These are phyloP conservation scores for Podila minutissima DNA, from an alignment of 192 early-diverging fungal species.

Conservation along the genomic window DNA sequence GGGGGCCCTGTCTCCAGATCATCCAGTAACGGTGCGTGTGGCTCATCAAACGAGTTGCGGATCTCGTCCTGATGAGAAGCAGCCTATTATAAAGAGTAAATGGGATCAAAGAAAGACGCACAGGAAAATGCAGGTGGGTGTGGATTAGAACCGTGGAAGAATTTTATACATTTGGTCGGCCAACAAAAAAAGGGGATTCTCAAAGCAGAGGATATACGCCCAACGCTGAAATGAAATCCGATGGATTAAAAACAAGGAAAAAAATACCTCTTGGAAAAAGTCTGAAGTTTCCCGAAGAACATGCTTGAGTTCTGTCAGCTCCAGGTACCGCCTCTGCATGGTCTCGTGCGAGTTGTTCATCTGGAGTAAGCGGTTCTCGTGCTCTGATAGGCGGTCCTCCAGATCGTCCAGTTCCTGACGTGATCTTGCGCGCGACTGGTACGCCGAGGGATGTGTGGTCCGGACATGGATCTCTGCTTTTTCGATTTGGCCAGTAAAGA, in stretches of 20 bases:
- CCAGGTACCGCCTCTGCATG: slow-evolving; percentile 88
- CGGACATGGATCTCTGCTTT: slow-evolving; percentile 76
- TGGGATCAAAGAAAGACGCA: no score
- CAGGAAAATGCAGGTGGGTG: no score
- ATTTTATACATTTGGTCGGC: no score
- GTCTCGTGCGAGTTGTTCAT: slow-evolving; percentile 90
- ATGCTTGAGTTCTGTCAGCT: slow-evolving; percentile 90
- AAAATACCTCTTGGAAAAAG: slow-evolving; percentile 80
- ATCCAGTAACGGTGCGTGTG: slow-evolving; percentile 66
- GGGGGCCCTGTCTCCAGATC: slow-evolving; percentile 60
- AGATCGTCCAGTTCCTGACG: slow-evolving; percentile 96
- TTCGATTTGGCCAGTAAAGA: slow-evolving; percentile 82
- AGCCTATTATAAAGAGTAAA: slow-evolving; percentile 29
- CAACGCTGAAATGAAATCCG: no score
- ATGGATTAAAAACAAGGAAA: no score
- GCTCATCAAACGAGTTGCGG: slow-evolving; percentile 60
- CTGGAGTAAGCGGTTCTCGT: slow-evolving; percentile 84
- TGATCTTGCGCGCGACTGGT: slow-evolving; percentile 71
- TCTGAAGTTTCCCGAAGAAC: slow-evolving; percentile 88
- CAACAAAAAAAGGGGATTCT: no score
- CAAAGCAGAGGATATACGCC: no score
- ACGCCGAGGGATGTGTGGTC: slow-evolving; percentile 55
- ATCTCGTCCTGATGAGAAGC: slow-evolving; percentile 54
- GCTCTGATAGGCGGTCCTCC: slow-evolving; percentile 79
- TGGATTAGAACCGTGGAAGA: no score